phyloP scores from a whole-genome alignment of 1,284 basidiomycete species.

The Ganoderma meredithae region DNA sequence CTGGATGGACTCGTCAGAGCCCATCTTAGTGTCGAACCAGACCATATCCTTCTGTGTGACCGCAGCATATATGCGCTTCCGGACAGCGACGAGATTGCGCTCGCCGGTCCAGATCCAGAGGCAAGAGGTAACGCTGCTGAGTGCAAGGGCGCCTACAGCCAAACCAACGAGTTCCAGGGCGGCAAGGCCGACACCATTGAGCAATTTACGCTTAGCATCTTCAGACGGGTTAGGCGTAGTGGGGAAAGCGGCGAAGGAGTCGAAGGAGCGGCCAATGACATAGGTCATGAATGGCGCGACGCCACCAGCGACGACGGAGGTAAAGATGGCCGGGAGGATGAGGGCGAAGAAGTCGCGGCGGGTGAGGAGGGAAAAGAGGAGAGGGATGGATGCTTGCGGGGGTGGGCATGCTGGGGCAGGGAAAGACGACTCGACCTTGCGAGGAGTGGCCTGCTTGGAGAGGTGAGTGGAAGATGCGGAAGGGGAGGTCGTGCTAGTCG shows the following conservation, averaged over 20 bases:
- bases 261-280: conserved; percentile 88
- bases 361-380: conserved; percentile 74
- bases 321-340: conserved; percentile 75
- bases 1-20: conserved; percentile 59
- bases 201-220: conserved; percentile 59
- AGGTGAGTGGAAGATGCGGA: conserved; percentile 39
- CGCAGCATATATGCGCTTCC: conserved; percentile 74
- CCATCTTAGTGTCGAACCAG: conserved; percentile 91
- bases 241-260: conserved; percentile 74
- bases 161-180: conserved; percentile 79
- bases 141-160: conserved; percentile 71
- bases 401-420: conserved; percentile 41
- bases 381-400: conserved; percentile 57
- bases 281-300: conserved; percentile 95
- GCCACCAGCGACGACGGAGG: conserved; percentile 76
- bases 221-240: conserved; percentile 53
- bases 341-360: conserved; percentile 62
- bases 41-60: conserved; percentile 80
- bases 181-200: conserved; percentile 65
- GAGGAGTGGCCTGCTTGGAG: conserved; percentile 36
- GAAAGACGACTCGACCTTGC: conserved; percentile 33
- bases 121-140: conserved; percentile 79
- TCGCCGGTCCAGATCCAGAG: conserved; percentile 94
- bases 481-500: conserved; percentile 40
- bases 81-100: conserved; percentile 73